Percentiles rank a stretch among this genome's conserved stretches.
phyloP scores from a whole-genome alignment of 768 basidiomycete species.

The Pluteus cervinus region DNA sequence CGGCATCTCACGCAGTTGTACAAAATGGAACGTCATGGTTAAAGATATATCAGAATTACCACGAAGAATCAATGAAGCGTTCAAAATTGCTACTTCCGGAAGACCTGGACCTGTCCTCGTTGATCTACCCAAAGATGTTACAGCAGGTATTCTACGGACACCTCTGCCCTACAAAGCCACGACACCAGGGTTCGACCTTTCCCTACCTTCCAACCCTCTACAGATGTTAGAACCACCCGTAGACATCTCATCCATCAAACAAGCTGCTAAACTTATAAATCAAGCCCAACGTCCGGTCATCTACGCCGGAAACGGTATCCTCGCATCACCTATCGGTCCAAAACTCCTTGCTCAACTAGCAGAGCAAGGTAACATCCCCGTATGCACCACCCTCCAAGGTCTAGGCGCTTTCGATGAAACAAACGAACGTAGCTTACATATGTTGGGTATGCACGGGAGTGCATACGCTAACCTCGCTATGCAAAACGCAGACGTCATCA shows the following conservation, averaged over 20 bases:
- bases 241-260: constrained; percentile 63
- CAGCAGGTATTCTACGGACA: constrained; percentile 82
- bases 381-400: constrained; percentile 94
- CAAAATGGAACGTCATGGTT: constrained; percentile 99
- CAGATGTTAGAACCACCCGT: constrained; percentile 48
- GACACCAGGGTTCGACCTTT: constrained; percentile 71
- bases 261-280: constrained; percentile 90
- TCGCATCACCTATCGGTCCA: constrained; percentile 78
- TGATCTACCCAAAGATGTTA: constrained; percentile 98
- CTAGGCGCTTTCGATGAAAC: constrained; percentile 94
- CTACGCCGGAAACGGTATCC: constrained; percentile 89
- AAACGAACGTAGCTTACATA: constrained; percentile 81
- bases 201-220: constrained; percentile 71
- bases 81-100: constrained; percentile 97
- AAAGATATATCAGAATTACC: constrained; percentile 95
- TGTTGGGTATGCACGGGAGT: constrained; percentile 98
- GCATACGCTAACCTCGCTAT: constrained; percentile 98
- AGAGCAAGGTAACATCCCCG: constrained; percentile 88
- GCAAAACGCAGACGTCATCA: constrained; percentile 96
- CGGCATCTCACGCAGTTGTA: constrained; percentile 94
- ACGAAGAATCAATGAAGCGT: constrained; percentile 94
- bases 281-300: constrained; percentile 86
- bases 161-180: constrained; percentile 84
- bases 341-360: constrained; percentile 72
- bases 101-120: constrained; percentile 97